phyloP scores from a whole-genome alignment of 2,329 filamentous ascomycete genomes.

The Zymoseptoria pseudotritici region DNA sequence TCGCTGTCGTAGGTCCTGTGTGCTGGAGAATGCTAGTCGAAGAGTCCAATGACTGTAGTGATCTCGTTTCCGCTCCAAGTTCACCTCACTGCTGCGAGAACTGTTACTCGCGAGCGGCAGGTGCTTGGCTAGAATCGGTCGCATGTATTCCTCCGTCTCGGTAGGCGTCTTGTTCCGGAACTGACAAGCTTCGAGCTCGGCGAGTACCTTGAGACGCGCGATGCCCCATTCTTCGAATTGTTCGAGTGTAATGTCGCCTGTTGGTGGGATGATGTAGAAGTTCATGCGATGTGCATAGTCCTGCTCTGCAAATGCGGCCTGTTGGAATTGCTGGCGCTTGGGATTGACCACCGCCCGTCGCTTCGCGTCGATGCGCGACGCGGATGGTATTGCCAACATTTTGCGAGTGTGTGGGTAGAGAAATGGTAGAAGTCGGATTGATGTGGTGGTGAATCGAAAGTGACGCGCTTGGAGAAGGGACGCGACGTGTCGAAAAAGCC shows the following conservation, averaged over 20 bases:
- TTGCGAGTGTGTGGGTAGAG: slow-evolving; percentile 2
- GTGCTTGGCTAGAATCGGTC: slow-evolving; percentile 77
- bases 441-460: not conserved
- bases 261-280: slow-evolving; percentile 83
- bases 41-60: slow-evolving; percentile 98
- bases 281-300: slow-evolving; percentile 82
- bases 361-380: slow-evolving; percentile 53
- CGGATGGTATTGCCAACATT: slow-evolving; percentile 25
- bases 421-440: not conserved
- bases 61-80: slow-evolving; percentile 78
- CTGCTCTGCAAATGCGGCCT: slow-evolving; percentile 65
- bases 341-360: slow-evolving; percentile 68
- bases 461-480: not conserved
- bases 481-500: no score
- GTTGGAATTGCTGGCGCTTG: slow-evolving; percentile 80
- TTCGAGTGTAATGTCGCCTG: slow-evolving; percentile 88
- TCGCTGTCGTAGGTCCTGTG: slow-evolving; percentile 79
- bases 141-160: slow-evolving; percentile 79
- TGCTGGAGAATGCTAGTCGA: slow-evolving; percentile 82
- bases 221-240: slow-evolving; percentile 99
- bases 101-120: slow-evolving; percentile 72
- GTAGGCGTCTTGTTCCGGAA: slow-evolving; percentile 83
- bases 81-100: slow-evolving; percentile 51
- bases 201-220: slow-evolving; percentile 76
- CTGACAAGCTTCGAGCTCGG: slow-evolving; percentile 85